Conservation (phyloP, 306 rosid species). For the Vachellia pachyceras region DNA sequence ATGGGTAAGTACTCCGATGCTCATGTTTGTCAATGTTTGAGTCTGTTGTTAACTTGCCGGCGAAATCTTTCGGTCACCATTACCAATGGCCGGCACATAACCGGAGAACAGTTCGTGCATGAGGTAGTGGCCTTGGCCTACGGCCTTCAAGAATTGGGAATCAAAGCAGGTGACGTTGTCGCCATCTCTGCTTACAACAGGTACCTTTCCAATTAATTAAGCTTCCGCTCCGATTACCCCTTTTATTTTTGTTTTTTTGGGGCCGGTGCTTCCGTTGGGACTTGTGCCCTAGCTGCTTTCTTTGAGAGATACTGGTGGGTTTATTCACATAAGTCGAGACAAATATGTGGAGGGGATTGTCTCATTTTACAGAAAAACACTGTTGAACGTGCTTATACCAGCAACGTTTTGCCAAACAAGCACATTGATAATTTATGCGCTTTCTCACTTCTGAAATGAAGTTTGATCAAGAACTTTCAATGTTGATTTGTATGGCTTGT, state of each 20-base stretch:
- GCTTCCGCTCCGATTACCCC: neutral
- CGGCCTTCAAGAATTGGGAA: conserved; percentile 63
- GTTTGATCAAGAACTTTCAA: neutral
- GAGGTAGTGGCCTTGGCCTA: conserved; percentile 62
- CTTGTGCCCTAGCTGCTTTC: neutral
- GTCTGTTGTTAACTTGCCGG: conserved; percentile 51
- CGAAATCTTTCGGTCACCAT: conserved; percentile 48
- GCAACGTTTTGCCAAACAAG: too few relatives aligned
- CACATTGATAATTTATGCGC: neutral
- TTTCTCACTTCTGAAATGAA: neutral
- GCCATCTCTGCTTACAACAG: conserved; percentile 86
- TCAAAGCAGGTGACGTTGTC: conserved; percentile 67
- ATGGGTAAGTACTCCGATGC: conserved; percentile 56
- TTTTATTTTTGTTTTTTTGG: neutral
- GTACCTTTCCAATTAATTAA: conserved; percentile 31
- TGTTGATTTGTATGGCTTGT: too few relatives aligned
- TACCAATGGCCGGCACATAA: conserved; percentile 51
- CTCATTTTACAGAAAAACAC: too few relatives aligned
- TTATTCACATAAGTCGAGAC: too few relatives aligned
- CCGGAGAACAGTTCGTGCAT: conserved; percentile 60
- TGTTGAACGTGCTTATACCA: too few relatives aligned
- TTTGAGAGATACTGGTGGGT: too few relatives aligned
- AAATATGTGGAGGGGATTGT: too few relatives aligned
- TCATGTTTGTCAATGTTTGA: conserved; percentile 87
- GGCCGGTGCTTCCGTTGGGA: neutral